Conservation (phyloP, 495 filamentous ascomycete genomes). For the Penicillium samsonianum region DNA sequence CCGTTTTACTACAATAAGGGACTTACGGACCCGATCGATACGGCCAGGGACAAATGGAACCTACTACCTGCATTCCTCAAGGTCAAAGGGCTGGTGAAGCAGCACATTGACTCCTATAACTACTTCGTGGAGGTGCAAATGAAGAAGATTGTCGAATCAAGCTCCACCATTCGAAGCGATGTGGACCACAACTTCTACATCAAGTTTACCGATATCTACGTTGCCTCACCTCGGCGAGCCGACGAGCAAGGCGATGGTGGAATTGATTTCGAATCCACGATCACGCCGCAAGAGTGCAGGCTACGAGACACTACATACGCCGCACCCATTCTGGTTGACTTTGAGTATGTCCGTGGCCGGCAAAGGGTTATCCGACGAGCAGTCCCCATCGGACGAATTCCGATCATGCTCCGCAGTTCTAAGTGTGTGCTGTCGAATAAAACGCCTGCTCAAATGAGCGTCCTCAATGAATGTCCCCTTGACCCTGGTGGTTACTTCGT, state of each 20-base stretch:
- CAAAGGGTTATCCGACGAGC: conserved; percentile 66
- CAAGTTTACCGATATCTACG: conserved; percentile 85
- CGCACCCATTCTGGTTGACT: conserved; percentile 86
- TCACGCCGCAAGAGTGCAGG: conserved; percentile 92
- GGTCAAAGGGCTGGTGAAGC: conserved; percentile 93
- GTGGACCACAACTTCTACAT: conserved; percentile 84
- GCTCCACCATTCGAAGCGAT: conserved; percentile 81
- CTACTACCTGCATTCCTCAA: conserved; percentile 93
- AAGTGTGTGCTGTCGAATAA: conserved; percentile 84
- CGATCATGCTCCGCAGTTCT: conserved; percentile 94
- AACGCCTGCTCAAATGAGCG: conserved; percentile 78
- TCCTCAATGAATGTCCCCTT: conserved; percentile 88
- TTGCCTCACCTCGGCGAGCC: conserved; percentile 73
- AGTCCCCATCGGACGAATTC: conserved; percentile 83
- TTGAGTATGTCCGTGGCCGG: conserved; percentile 78
- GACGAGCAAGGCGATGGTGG: conserved; percentile 61
- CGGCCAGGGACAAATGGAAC: conserved; percentile 95
- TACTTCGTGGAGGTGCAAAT: conserved; percentile 93
- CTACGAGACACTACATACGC: conserved; percentile 94
- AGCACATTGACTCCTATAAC: conserved; percentile 98
- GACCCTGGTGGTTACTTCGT: conserved; percentile 99
- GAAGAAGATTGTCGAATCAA: conserved; percentile 92
- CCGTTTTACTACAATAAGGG: conserved; percentile 96
- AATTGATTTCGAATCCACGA: conserved; percentile 56
- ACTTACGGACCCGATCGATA: conserved; percentile 88